These are phyloP conservation scores for Volvox africanus DNA, from an alignment of 139 green algal genomes.

Conservation along the genomic window DNA sequence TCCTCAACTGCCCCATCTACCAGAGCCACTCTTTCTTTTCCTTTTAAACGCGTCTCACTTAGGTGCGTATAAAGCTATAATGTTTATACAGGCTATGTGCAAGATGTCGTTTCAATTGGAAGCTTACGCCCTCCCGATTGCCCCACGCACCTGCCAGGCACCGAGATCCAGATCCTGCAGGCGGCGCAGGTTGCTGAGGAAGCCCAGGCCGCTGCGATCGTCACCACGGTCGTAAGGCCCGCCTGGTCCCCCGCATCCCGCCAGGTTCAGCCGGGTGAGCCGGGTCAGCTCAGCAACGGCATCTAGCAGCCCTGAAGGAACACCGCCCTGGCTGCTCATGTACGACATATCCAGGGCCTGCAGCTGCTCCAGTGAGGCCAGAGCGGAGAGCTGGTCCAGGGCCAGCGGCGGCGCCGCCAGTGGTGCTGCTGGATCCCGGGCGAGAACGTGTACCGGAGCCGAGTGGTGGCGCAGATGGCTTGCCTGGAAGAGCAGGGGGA, in stretches of 20 bases:
- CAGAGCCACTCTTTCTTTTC: too few relatives aligned
- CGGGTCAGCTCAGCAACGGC: constrained; percentile 14
- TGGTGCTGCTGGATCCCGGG: neutral
- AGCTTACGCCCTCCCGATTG: too few relatives aligned
- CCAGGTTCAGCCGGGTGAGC: constrained; percentile 31
- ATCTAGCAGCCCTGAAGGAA: constrained; percentile 13
- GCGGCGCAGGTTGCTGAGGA: neutral
- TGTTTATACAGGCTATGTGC: too few relatives aligned
- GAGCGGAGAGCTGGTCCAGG: neutral
- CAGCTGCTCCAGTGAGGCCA: neutral
- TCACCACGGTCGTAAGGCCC: neutral
- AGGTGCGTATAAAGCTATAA: too few relatives aligned
- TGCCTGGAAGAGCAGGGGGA: constrained; percentile 1
- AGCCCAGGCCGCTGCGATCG: neutral
- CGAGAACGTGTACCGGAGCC: neutral
- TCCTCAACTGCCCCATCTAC: too few relatives aligned
- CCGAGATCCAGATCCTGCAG: constrained; percentile 46
- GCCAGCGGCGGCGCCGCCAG: neutral
- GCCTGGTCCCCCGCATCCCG: constrained; percentile 18
- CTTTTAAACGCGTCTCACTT: too few relatives aligned
- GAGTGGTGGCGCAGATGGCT: constrained; percentile 21
- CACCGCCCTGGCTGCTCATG: constrained; percentile 28
- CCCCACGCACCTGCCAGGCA: constrained; percentile 16
- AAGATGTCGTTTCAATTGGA: too few relatives aligned
- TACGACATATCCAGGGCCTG: constrained; percentile 32